phyloP scores from a whole-genome alignment of 2,329 filamentous ascomycete species.

The Stemphylium lycopersici region DNA sequence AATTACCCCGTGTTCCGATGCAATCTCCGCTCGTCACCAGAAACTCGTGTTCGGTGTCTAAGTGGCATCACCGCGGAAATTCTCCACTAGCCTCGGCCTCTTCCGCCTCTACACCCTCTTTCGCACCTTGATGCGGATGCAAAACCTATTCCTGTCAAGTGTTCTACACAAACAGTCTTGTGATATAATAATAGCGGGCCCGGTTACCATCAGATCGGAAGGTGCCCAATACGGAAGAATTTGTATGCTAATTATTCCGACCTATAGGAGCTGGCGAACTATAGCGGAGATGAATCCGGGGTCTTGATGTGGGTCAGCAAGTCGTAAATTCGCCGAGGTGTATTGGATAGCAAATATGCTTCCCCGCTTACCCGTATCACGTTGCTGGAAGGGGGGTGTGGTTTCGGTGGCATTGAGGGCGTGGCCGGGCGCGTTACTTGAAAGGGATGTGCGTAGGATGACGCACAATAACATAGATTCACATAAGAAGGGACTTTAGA shows the following conservation, averaged over 20 bases:
- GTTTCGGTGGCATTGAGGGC: too few relatives aligned
- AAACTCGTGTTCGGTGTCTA: too few relatives aligned
- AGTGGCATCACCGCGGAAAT: too few relatives aligned
- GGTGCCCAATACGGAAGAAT: constrained; percentile 11
- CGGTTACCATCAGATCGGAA: not conserved
- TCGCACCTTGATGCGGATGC: not conserved
- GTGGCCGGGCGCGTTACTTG: not conserved
- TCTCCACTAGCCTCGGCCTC: too few relatives aligned
- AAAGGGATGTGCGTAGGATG: not conserved
- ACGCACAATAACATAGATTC: not conserved
- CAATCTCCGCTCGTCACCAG: too few relatives aligned
- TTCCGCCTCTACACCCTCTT: too few relatives aligned
- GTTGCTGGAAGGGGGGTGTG: not conserved
- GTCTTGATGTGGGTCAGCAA: not conserved
- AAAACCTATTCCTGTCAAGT: not conserved
- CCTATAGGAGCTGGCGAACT: not conserved
- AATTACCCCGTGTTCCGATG: too few relatives aligned
- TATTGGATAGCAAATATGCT: not conserved
- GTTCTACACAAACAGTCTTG: not conserved
- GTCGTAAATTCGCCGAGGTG: too few relatives aligned
- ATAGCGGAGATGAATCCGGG: not conserved
- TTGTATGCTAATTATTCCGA: constrained; percentile 1
- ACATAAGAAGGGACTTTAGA: not conserved
- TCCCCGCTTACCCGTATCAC: not conserved
- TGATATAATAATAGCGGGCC: not conserved